Evolutionary conservation across 257 asterid genomes (phyloP).

Genomic region (Nicotiana attenuata): DNA sequence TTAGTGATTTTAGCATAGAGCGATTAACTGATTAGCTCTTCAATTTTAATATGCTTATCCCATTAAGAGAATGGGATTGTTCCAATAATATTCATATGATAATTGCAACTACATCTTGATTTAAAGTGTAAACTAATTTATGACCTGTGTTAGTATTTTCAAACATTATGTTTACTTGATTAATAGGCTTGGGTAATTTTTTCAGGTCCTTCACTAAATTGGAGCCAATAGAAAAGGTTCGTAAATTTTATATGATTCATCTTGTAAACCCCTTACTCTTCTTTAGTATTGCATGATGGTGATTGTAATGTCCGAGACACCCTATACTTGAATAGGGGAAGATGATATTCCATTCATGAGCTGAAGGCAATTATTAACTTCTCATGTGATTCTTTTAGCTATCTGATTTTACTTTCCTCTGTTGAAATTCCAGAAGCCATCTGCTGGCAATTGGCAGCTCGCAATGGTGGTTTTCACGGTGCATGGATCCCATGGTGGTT

Average conservation of each 20-base stretch:
- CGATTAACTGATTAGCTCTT: neutral
- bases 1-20: neutral
- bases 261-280: neutral
- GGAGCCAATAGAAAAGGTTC: slow-evolving; percentile 61
- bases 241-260: slow-evolving; percentile 5
- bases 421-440: slow-evolving; percentile 46
- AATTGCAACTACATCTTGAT: neutral
- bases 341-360: neutral
- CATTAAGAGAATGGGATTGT: neutral
- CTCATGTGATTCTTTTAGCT: neutral
- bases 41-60: neutral
- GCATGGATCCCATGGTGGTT: slow-evolving; percentile 65
- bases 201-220: slow-evolving; percentile 59
- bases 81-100: neutral
- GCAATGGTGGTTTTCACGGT: slow-evolving; percentile 62
- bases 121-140: neutral
- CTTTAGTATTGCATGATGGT: neutral
- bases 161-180: neutral
- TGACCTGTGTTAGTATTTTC: neutral
- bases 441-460: slow-evolving; percentile 42
- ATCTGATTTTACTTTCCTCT: neutral
- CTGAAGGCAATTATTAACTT: neutral
- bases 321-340: neutral
- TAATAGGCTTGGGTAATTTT: neutral
- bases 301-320: neutral